Percentiles rank a stretch among this genome's conserved stretches.
Evolutionary conservation across 176 grass and related monocot species (phyloP).

Genomic region (Lolium rigidum): DNA sequence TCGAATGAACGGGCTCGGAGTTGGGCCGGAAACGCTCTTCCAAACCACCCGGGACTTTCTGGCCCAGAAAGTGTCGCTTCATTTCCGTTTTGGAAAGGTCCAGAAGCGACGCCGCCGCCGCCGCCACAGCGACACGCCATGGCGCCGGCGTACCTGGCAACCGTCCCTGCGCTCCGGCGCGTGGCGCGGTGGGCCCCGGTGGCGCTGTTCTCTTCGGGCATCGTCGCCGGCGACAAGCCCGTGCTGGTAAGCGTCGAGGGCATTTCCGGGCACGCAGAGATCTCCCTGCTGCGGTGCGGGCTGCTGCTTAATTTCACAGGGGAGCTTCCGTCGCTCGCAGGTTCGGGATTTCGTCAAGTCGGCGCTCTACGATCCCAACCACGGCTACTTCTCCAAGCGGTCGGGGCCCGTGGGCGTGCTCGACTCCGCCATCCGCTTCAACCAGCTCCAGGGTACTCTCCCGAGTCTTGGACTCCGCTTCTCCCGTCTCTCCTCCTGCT

Average conservation of each 20-base stretch:
- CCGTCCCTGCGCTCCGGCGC: conserved; percentile 30
- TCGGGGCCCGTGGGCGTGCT: conserved; percentile 83
- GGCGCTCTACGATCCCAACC: conserved; percentile 77
- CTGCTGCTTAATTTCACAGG: too few species aligned
- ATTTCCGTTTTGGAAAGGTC: conserved; percentile 7
- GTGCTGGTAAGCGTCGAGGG: conserved; percentile 58
- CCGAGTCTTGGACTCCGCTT: background rate
- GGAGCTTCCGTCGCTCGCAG: conserved; percentile 49
- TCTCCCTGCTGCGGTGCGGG: conserved; percentile 19
- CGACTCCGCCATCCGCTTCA: conserved; percentile 78
- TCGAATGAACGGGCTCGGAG: background rate
- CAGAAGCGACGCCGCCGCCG: conserved; percentile 36
- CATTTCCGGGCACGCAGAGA: conserved; percentile 21
- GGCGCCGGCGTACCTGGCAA: conserved; percentile 42
- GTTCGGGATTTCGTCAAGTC: conserved; percentile 88
- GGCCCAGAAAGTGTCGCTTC: background rate
- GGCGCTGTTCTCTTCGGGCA: conserved; percentile 58
- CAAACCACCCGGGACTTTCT: background rate
- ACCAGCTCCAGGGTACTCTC: conserved; percentile 61
- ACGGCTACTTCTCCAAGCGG: conserved; percentile 93
- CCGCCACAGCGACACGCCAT: conserved; percentile 34
- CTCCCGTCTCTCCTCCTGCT: background rate
- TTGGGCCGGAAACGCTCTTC: background rate
- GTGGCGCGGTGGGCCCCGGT: conserved; percentile 14
- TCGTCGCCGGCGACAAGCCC: conserved; percentile 64